Evolutionary conservation across 106 monocot species (phyloP).

Genomic region (Ottelia alismoides): DNA sequence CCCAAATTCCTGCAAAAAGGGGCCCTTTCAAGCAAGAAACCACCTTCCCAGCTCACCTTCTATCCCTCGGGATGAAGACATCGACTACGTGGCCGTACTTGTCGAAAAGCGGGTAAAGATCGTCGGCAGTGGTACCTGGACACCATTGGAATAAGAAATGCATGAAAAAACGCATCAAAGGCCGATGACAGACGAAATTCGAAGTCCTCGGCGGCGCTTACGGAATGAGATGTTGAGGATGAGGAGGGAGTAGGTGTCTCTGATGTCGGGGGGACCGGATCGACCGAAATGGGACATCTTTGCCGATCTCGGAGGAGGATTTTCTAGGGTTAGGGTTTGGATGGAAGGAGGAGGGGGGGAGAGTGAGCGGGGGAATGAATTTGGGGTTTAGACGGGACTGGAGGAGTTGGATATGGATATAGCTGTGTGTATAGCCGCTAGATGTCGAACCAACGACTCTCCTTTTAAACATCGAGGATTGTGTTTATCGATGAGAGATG

Average conservation of each 20-base stretch:
- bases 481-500: no score
- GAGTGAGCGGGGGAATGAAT: no score
- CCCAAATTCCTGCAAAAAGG: neutral
- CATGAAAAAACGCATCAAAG: no score
- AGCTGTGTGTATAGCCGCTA: no score
- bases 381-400: no score
- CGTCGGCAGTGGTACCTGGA: conserved; percentile 68
- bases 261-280: conserved; percentile 87
- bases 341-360: neutral
- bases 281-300: conserved; percentile 92
- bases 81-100: conserved; percentile 90
- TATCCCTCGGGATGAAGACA: conserved; percentile 82
- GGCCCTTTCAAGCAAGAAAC: no score
- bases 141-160: no score
- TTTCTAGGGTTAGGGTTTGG: conserved; percentile 12
- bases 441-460: no score
- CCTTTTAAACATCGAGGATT: no score
- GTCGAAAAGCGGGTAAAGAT: conserved; percentile 70
- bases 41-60: no score
- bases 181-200: no score
- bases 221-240: conserved; percentile 88
- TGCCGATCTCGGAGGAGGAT: neutral
- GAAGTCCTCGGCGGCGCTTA: conserved; percentile 12
- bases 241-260: conserved; percentile 65
- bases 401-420: no score